phyloP scores from a whole-genome alignment of 2,329 filamentous ascomycete genomes.

The Monilinia polystroma region DNA sequence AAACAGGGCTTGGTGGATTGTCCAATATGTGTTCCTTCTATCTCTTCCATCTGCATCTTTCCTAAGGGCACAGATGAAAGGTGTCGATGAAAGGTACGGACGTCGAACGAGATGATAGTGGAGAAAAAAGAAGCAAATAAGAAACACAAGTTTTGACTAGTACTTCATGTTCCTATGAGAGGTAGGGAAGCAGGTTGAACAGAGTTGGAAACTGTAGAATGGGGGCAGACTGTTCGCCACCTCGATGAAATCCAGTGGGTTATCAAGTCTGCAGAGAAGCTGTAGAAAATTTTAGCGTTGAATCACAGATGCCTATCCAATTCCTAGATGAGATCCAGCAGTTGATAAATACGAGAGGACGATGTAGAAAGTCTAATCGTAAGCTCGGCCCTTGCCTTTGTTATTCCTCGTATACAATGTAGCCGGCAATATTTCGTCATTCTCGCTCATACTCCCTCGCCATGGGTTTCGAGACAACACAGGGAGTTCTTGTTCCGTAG shows the following conservation, averaged over 20 bases:
- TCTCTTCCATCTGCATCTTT: background rate
- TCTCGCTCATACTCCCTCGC: background rate
- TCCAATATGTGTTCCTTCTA: background rate
- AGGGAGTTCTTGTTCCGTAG: background rate
- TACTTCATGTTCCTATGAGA: background rate
- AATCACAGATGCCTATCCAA: background rate
- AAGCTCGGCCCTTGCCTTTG: background rate
- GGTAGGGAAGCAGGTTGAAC: background rate
- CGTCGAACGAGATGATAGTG: background rate
- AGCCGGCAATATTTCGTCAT: background rate
- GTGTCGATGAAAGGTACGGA: background rate
- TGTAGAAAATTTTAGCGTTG: too few species aligned
- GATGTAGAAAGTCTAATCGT: background rate
- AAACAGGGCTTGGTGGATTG: background rate
- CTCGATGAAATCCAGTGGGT: background rate
- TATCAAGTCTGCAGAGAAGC: too few species aligned
- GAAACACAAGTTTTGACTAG: background rate
- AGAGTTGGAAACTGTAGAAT: too few species aligned
- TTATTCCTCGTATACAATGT: background rate
- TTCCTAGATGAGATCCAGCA: background rate
- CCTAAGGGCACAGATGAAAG: background rate
- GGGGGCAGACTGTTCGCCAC: background rate
- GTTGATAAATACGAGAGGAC: background rate
- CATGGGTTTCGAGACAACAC: background rate
- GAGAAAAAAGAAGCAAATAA: background rate